A percentile compares a stretch with the other conserved stretches of the same genome.
Conservation (phyloP, 1,284 basidiomycete genomes). For the Papiliotrema laurentii region DNA sequence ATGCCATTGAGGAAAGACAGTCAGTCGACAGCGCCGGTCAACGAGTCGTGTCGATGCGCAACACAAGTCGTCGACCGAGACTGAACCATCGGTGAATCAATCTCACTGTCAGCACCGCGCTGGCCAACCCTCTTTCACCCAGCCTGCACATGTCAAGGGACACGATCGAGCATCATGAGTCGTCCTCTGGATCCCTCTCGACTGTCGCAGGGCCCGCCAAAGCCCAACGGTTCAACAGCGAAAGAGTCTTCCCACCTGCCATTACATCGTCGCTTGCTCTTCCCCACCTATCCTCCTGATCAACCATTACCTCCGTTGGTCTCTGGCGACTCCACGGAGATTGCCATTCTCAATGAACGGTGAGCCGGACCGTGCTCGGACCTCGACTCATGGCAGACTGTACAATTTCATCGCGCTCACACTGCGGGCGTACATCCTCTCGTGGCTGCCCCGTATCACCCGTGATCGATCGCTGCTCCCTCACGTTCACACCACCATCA, state of each 20-base stretch:
- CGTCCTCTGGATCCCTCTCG: not conserved
- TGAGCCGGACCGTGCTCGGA: not conserved
- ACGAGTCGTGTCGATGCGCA: not conserved
- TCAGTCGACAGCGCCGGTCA: not conserved
- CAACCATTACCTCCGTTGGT: not conserved
- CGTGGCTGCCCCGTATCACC: slow-evolving; percentile 5
- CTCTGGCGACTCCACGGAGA: not conserved
- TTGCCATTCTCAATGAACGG: slow-evolving; percentile 1
- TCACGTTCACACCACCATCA: not conserved
- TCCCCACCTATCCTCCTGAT: not conserved
- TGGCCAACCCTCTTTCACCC: not conserved
- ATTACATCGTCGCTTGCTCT: slow-evolving; percentile 2
- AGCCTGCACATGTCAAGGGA: not conserved
- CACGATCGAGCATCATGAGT: not conserved
- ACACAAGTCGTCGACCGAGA: not conserved
- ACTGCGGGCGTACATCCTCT: slow-evolving; percentile 5
- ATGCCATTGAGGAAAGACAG: too few species aligned
- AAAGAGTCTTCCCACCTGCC: slow-evolving; percentile 3
- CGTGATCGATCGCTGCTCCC: slow-evolving; percentile 3
- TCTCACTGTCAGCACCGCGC: not conserved
- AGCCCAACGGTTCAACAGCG: not conserved
- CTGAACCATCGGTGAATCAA: not conserved
- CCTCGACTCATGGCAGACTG: not conserved
- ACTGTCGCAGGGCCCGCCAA: not conserved
- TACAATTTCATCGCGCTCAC: slow-evolving; percentile 2